Evolutionary conservation across 148 eudicot species (phyloP), one percentile per base, ranked within the genome.

Genomic region (Pouteria glomerata): DNA sequence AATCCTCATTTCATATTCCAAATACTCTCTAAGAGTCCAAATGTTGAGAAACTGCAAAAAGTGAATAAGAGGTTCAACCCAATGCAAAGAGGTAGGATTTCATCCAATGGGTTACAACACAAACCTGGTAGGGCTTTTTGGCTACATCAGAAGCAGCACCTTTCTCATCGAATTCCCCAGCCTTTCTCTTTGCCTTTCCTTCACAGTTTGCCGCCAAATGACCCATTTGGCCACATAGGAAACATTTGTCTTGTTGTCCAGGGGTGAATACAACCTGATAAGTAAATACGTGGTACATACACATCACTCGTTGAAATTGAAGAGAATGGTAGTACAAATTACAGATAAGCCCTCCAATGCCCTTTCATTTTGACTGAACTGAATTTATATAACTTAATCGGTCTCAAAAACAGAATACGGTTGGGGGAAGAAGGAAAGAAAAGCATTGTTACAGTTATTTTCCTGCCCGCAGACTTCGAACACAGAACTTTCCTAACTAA

Each of bases 231-330:
- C 99, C 99, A 82, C 99, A 95, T 33, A 88, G 70, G 76, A 92
- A 92, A 79, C 99, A 95, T 73, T 89, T 95, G 63, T 90, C 96
- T 81, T 85, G 90, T 79, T 95, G 99, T 57, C 99, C 97, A 53
- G 92, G 87, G 57, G 85, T 74, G 70, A 72, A 86, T 68, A 95
- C 89, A 74, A 92, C 87, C 98, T 95, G 74, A 19, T 16, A 66
- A 42, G n/a, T 35, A 65, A 71, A 53, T 35, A 69, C 21, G n/a
- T 1, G 42, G 33, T 16, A 12, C 48, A 63, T 5, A 47, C 30
- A 41, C 33, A 51, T 61, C 39, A 41, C 21, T 42, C 29, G 1
- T 37, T 21, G 42, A 44, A 45, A 78, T 12, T 52, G n/a, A 15
- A 45, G 42, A 65, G 39, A 57, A 23, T 18, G 53, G 18, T 3